Percentiles rank a stretch among this genome's conserved stretches.
Evolutionary conservation across 2,329 filamentous ascomycete genomes (phyloP).

Genomic region (Aspergillus pseudonomiae): DNA sequence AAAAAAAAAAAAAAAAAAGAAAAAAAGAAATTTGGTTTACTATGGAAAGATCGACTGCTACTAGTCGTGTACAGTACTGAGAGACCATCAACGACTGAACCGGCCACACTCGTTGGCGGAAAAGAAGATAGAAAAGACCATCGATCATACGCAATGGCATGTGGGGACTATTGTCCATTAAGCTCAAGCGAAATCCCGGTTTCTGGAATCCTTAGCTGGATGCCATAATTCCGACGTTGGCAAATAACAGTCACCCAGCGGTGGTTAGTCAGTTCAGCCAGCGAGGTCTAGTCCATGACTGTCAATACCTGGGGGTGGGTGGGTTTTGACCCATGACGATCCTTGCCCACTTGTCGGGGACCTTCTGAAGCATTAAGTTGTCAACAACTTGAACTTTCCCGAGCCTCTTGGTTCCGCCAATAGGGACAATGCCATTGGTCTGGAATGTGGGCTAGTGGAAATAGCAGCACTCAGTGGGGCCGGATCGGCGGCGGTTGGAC

Average conservation of each 20-base stretch:
- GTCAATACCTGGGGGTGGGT: background rate
- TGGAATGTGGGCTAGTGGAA: constrained; percentile 17
- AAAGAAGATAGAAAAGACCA: background rate
- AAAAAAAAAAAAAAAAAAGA: too few species aligned
- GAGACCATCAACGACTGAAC: background rate
- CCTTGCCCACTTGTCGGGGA: background rate
- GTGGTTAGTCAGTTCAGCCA: background rate
- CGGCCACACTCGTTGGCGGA: background rate
- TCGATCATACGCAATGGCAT: constrained; percentile 9
- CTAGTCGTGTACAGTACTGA: background rate
- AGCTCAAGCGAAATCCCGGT: constrained; percentile 19
- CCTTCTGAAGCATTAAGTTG: background rate
- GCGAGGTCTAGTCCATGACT: background rate
- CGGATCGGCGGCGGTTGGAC: constrained; percentile 14
- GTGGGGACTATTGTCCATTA: constrained; percentile 13
- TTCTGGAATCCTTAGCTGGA: constrained; percentile 17
- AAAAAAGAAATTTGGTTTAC: background rate
- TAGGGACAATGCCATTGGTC: constrained; percentile 17
- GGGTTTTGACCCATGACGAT: background rate
- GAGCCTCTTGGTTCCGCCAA: constrained; percentile 11
- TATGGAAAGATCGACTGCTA: background rate
- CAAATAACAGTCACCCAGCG: background rate
- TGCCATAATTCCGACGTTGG: background rate
- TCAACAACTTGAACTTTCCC: constrained; percentile 6
- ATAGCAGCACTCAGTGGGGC: constrained; percentile 8